phyloP scores from a whole-genome alignment of 1,139 yeast genomes.

The Candida sp. region DNA sequence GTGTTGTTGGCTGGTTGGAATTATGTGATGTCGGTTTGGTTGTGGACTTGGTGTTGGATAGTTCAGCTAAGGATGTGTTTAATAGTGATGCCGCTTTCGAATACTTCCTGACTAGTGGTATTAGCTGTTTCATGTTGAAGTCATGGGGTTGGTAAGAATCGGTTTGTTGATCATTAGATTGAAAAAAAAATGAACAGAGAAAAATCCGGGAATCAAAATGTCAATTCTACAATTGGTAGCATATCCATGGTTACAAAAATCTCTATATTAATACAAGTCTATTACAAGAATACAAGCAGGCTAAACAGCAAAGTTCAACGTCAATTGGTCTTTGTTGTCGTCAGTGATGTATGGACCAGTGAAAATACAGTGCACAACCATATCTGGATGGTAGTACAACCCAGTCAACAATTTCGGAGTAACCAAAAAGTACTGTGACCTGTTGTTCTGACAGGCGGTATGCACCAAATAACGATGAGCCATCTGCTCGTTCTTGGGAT shows the following conservation, averaged over 20 bases:
- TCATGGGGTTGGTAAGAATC: too few species aligned
- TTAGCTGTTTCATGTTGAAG: neutral
- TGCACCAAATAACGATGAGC: conserved; percentile 89
- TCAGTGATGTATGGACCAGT: conserved; percentile 53
- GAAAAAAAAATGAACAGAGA: neutral
- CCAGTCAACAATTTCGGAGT: conserved; percentile 91
- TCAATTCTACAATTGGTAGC: neutral
- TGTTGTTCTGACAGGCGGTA: conserved; percentile 69
- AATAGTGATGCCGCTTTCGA: neutral
- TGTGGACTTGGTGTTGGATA: neutral
- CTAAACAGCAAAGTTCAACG: conserved; percentile 31
- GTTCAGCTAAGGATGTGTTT: neutral
- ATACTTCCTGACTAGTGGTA: neutral
- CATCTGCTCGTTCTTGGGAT: conserved; percentile 86
- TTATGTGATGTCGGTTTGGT: conserved; percentile 35
- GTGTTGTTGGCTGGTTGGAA: conserved; percentile 47
- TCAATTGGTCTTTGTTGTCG: conserved; percentile 20
- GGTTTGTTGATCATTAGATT: neutral
- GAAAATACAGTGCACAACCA: conserved; percentile 90
- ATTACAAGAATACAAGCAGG: neutral
- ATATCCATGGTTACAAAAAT: neutral
- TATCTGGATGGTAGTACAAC: conserved; percentile 75
- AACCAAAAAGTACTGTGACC: conserved; percentile 84
- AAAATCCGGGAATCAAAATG: neutral
- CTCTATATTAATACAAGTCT: neutral